Conservation (phyloP, 2,329 filamentous ascomycete genomes). For the Xylaria sp. region DNA sequence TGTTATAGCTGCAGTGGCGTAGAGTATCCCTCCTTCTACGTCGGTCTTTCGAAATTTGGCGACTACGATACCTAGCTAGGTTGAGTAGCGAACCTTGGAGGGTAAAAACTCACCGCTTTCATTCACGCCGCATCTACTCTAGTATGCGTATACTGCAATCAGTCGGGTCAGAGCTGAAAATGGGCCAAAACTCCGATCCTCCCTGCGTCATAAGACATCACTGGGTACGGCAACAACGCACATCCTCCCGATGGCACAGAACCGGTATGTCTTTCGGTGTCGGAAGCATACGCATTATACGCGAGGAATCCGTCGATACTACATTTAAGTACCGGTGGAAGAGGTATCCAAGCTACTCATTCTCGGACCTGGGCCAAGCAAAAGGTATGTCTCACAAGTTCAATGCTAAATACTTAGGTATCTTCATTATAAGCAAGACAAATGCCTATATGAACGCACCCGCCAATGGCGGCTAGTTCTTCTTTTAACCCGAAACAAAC, state of each 20-base stretch:
- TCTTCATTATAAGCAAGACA: conserved; percentile 43
- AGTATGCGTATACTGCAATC: background rate
- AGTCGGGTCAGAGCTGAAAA: background rate
- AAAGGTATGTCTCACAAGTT: background rate
- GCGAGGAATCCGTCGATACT: background rate
- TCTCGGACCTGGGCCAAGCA: background rate
- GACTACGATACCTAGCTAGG: conserved; percentile 2
- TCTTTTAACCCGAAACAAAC: conserved; percentile 42
- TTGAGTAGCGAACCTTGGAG: too few species aligned
- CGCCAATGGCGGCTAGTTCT: conserved; percentile 27
- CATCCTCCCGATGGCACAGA: background rate
- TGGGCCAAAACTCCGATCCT: background rate
- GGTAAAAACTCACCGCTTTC: conserved; percentile 6
- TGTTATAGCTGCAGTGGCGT: background rate
- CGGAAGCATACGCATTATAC: background rate
- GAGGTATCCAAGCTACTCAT: too few species aligned
- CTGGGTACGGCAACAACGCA: background rate
- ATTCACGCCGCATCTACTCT: background rate
- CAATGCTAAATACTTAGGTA: conserved; percentile 35
- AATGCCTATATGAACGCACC: conserved; percentile 33
- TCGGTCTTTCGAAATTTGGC: background rate
- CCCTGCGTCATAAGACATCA: background rate
- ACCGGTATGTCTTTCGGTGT: background rate
- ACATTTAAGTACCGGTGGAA: too few species aligned
- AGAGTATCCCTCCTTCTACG: background rate